Evolutionary conservation across 164 flowering plant genomes (phyloP).

Genomic region (Sedum album): DNA sequence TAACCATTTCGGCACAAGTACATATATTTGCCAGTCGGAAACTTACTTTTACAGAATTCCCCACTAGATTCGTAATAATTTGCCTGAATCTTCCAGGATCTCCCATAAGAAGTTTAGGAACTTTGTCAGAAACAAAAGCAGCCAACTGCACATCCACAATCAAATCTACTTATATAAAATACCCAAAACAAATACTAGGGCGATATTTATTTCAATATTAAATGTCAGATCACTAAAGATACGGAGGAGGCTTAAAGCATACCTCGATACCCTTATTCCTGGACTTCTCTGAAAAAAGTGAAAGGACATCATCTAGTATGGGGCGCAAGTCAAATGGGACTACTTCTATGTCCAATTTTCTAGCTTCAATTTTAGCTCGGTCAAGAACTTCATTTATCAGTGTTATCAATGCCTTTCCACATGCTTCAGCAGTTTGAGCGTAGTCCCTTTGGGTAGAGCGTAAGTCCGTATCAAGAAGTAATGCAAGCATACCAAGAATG

Average conservation of each 20-base stretch:
- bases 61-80: slow-evolving; percentile 83
- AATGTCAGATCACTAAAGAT: not conserved
- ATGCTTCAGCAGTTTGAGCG: slow-evolving; percentile 86
- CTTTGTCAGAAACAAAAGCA: slow-evolving; percentile 79
- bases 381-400: slow-evolving; percentile 92
- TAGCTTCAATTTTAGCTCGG: slow-evolving; percentile 91
- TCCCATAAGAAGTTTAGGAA: slow-evolving; percentile 76
- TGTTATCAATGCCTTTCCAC: slow-evolving; percentile 77
- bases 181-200: not conserved
- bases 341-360: slow-evolving; percentile 74
- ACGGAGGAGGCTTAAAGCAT: not conserved
- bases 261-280: slow-evolving; percentile 84
- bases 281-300: slow-evolving; percentile 78
- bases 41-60: slow-evolving; percentile 89
- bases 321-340: slow-evolving; percentile 71
- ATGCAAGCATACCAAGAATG: slow-evolving; percentile 82
- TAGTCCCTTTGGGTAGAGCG: slow-evolving; percentile 66
- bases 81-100: slow-evolving; percentile 95
- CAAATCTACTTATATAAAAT: not conserved
- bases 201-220: not conserved
- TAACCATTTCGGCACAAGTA: not conserved
- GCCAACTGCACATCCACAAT: slow-evolving; percentile 46
- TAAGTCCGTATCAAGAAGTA: slow-evolving; percentile 77
- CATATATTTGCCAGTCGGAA: not conserved
- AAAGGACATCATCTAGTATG: slow-evolving; percentile 81